phyloP scores from a whole-genome alignment of 345 rosid species.

The Cardamine occulta region DNA sequence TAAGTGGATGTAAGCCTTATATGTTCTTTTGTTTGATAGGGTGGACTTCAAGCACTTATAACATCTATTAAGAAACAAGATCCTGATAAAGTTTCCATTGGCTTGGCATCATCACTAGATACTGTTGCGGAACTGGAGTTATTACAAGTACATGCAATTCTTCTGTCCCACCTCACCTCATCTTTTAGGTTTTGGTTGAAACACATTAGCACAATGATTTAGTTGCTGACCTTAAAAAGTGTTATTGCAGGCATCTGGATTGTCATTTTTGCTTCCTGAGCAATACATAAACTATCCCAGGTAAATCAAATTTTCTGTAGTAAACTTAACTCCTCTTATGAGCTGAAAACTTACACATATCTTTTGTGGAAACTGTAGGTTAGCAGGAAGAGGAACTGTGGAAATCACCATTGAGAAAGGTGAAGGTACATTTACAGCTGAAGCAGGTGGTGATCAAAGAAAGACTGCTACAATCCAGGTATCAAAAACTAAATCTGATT shows the following conservation, averaged over 20 bases:
- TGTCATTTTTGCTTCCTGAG: conserved; percentile 87
- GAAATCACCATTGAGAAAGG: conserved; percentile 80
- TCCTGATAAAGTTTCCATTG: conserved; percentile 87
- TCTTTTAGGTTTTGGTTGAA: background rate
- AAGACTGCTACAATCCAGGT: conserved; percentile 83
- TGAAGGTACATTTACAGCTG: conserved; percentile 83
- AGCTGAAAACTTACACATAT: background rate
- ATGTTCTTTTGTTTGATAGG: conserved; percentile 51
- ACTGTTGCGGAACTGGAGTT: conserved; percentile 85
- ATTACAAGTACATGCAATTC: conserved; percentile 64
- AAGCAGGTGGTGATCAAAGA: conserved; percentile 76
- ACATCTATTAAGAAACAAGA: conserved; percentile 78
- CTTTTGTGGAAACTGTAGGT: conserved; percentile 51
- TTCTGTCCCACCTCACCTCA: background rate
- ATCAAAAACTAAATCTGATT: background rate
- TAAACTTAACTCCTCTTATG: background rate
- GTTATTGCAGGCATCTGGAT: conserved; percentile 85
- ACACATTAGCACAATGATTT: conserved; percentile 2
- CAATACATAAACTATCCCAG: conserved; percentile 88
- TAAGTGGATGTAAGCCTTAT: background rate
- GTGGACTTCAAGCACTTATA: conserved; percentile 80
- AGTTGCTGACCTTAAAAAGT: conserved; percentile 26
- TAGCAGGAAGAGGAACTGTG: conserved; percentile 81
- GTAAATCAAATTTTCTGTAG: conserved; percentile 42
- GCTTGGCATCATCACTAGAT: conserved; percentile 81